Conservation (phyloP, 1,284 basidiomycete species). For the Termitomyces sp. region DNA sequence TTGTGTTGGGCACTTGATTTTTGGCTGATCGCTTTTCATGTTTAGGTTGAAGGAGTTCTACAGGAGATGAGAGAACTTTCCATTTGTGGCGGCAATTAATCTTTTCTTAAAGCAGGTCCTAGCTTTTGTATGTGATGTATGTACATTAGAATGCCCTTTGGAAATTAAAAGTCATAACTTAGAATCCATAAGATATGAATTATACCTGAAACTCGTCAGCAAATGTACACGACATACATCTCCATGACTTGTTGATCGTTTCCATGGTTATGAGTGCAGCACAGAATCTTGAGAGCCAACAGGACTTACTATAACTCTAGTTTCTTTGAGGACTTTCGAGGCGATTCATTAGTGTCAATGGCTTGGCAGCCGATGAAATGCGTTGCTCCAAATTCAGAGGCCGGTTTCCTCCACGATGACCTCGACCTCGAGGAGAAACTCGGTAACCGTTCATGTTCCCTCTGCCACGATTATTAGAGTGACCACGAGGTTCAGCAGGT, state of each 20-base stretch:
- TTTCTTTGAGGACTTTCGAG: conserved; percentile 13
- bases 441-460: conserved; percentile 1
- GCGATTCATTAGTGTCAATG: conserved; percentile 16
- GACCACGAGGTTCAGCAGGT: background rate
- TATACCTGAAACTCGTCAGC: background rate
- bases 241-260: background rate
- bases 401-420: conserved; percentile 12
- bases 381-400: conserved; percentile 19
- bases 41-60: conserved; percentile 81
- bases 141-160: conserved; percentile 1
- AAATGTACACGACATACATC: background rate
- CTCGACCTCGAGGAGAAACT: conserved; percentile 11
- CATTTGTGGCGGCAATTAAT: conserved; percentile 68
- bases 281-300: background rate
- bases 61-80: conserved; percentile 96
- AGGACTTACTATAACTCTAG: conserved; percentile 1
- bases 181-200: background rate
- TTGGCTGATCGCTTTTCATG: conserved; percentile 4
- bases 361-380: conserved; percentile 13
- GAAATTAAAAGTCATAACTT: background rate
- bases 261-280: background rate
- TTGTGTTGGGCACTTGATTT: background rate
- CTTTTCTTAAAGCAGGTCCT: background rate
- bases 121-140: background rate
- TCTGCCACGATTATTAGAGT: conserved; percentile 3